Percentiles rank a stretch among this genome's conserved stretches.
Evolutionary conservation across 176 grass and related monocot species (phyloP).

Genomic region (Rhipidocladum racemiflorum): DNA sequence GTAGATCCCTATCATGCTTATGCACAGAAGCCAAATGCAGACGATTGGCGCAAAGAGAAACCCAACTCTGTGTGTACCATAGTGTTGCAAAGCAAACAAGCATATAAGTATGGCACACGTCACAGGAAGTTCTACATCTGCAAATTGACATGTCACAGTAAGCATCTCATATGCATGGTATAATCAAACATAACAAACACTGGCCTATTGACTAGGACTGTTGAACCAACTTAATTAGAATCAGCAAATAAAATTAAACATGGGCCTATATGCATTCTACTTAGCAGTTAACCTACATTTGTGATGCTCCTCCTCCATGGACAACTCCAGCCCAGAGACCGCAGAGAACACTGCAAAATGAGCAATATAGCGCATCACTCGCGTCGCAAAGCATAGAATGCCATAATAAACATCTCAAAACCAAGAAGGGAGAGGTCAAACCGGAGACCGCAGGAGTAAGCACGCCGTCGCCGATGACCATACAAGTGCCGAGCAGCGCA

Average conservation of each 20-base stretch:
- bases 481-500: slow-evolving; percentile 88
- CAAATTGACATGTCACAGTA: slow-evolving; percentile 23
- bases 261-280: not conserved
- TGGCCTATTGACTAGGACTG: not conserved
- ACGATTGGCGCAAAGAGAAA: slow-evolving; percentile 89
- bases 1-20: slow-evolving; percentile 84
- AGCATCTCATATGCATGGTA: slow-evolving; percentile 4
- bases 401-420: not conserved
- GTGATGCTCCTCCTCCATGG: slow-evolving; percentile 70
- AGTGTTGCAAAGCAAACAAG: slow-evolving; percentile 97
- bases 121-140: slow-evolving; percentile 89
- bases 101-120: slow-evolving; percentile 74
- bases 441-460: slow-evolving; percentile 93
- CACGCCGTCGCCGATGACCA: slow-evolving; percentile 96
- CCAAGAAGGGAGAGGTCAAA: slow-evolving; percentile 34
- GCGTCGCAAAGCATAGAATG: slow-evolving; percentile 4
- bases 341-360: slow-evolving; percentile 81
- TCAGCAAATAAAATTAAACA: not conserved
- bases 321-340: slow-evolving; percentile 87
- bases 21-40: slow-evolving; percentile 82
- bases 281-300: slow-evolving; percentile 64
- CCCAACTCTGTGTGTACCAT: slow-evolving; percentile 82
- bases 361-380: not conserved
- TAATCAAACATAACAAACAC: slow-evolving; percentile 5
- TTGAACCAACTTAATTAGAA: not conserved